Evolutionary conservation across 1,284 basidiomycete species (phyloP).

Genomic region (Puccinia triticina): DNA sequence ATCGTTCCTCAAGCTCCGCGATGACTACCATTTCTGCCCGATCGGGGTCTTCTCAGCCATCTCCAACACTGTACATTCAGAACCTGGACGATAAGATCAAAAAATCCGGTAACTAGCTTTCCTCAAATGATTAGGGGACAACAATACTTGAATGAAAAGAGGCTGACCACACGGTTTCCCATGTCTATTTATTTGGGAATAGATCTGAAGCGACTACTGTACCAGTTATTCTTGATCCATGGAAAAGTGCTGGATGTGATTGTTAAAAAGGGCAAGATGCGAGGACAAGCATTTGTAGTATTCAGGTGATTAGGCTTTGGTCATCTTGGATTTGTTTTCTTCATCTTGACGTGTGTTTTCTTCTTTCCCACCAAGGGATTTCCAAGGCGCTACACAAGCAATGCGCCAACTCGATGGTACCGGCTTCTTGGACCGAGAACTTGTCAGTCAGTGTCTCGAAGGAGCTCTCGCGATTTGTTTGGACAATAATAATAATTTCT

Average conservation of each 20-base stretch:
- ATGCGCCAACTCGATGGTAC: slow-evolving; percentile 51
- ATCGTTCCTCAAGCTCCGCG: slow-evolving; percentile 4
- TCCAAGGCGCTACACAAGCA: slow-evolving; percentile 50
- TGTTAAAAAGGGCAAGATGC: slow-evolving; percentile 83
- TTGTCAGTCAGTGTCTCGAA: slow-evolving; percentile 33
- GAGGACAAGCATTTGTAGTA: slow-evolving; percentile 94
- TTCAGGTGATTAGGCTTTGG: slow-evolving; percentile 88
- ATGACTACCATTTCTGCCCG: slow-evolving; percentile 12
- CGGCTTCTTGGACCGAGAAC: slow-evolving; percentile 43
- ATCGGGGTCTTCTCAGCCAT: slow-evolving; percentile 26
- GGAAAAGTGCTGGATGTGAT: slow-evolving; percentile 91
- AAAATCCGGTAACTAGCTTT: slow-evolving; percentile 68
- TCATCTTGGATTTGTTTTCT: slow-evolving; percentile 79
- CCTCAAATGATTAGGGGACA: background rate
- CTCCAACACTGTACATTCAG: slow-evolving; percentile 82
- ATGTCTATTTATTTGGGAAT: background rate
- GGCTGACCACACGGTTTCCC: background rate
- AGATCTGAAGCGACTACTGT: slow-evolving; percentile 82
- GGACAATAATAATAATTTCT: slow-evolving; percentile 2
- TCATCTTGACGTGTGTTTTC: background rate
- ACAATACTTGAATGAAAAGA: background rate
- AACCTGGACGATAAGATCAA: slow-evolving; percentile 93
- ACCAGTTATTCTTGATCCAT: slow-evolving; percentile 87
- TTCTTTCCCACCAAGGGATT: slow-evolving; percentile 32
- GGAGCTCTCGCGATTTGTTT: slow-evolving; percentile 14